Base-by-base conservation (phyloP, 2,329 filamentous ascomycete genomes). In the Hypoxylon sp. region DNA sequence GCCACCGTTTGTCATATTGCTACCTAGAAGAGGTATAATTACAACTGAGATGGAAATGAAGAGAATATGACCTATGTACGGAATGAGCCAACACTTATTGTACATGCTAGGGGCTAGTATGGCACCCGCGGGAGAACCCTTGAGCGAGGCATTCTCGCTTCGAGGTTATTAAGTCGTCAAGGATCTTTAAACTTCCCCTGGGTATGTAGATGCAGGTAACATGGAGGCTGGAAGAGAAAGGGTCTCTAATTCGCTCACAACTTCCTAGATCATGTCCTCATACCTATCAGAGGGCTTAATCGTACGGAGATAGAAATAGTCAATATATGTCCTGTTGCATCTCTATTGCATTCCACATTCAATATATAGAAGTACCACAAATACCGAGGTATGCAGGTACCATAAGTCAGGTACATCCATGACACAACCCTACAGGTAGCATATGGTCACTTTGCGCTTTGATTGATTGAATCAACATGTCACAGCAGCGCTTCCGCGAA, bases 321-420 rank as follows among this genome's bases (percentile, higher is more conserved):
- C 5, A 37, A 15, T 37, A 37, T n/a, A 15, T 37, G 13, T 37
- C 15, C 17, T 43, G 19, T 43, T 43, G 39, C 44, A 24, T 47
- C 17, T 20, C 22, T 24, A 47, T 22, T 43, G 6, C 17, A 43
- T 24, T 20, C 20, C 20, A 46, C 43, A 22, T 24, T 15, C 43
- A 46, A 37, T 47, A 67, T 22, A 44, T 13, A 13, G 8, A 39
- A n/a, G 32, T 41, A 41, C 17, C 37, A 10, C 8, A 20, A 10
- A 8, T 41, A 41, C 6, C 51, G 43, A 56, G 56, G 48, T 62
- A 67, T 67, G 65, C 65, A 65, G 62, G 65, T 65, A 65, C 65
- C 13, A 46, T 59, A 20, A 19, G 46, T 46, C 28, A 11, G 20
- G 49, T 43, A 60, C 49, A 48, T 55, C 34, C 30, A 57, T 63